Evolutionary conservation across 2,329 filamentous ascomycete species (phyloP), one percentile per base, ranked within the genome.

Genomic region (Paracorniculantispora psalliotae): DNA sequence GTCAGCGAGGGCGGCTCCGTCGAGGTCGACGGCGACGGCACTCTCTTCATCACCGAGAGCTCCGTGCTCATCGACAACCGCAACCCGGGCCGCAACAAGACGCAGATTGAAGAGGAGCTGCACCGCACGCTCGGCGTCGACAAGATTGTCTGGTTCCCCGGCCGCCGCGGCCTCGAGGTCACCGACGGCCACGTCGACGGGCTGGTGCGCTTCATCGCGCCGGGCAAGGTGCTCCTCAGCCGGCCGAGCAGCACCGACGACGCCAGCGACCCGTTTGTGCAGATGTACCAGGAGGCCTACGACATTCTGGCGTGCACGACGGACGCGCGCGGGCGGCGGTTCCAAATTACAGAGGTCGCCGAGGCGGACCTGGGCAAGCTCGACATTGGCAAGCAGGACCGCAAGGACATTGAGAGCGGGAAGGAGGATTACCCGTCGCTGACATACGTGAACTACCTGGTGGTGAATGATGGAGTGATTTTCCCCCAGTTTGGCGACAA

Each of bases 111-210:
- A 17, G 50, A 46, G 3, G 61, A 66, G 33, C 66, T 71, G 5
- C 19, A 19, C 2, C 54, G 59, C 9, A 59, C 50, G 2, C 60
- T 71, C 0, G 69, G 69, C 4, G 60, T 67, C 10, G 43, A 59
- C 1, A 71, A 68, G 23, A 52, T 66, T 4, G 65, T 71, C n/a
- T 71, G 68, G 69, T 56, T 71, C 4, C 61, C 66, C 1, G 68
- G 68, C 1, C 44, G 64, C 15, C 60, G 59, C 26, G 61, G 51
- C 0, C 49, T 65, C 15, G 68, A 70, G 43, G 49, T 63, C 1
- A 71, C 69, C 1, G 69, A 71, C 43, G 63, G 62, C 28, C 69
- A 71, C 23, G 62, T 71, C 21, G 68, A 71, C 43, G 68, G 67
- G 4, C 54, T 69, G 0, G 68, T 58, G 5, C 66, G 67, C 0